Conservation (phyloP, 116 monocot species). For the Trichopus zeylanicus region DNA sequence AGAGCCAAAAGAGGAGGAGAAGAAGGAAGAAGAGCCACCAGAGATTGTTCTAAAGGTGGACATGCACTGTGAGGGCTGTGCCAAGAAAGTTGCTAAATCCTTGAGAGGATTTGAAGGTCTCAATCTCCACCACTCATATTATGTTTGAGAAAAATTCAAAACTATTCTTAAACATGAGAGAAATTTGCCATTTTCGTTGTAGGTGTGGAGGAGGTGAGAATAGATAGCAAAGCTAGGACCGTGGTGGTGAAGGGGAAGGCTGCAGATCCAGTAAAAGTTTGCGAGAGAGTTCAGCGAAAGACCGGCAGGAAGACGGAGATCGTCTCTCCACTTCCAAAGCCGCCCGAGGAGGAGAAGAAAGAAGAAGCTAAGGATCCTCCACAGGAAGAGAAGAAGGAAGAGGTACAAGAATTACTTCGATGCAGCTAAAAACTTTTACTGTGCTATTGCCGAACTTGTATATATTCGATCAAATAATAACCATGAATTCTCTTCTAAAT, state of each 20-base stretch:
- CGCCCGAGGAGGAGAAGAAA: slow-evolving; percentile 41
- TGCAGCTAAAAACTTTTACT: too few relatives aligned
- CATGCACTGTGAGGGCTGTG: slow-evolving; percentile 85
- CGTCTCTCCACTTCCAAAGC: slow-evolving; percentile 50
- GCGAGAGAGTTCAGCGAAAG: slow-evolving; percentile 66
- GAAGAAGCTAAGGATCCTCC: slow-evolving; percentile 19
- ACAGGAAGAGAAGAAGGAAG: slow-evolving; percentile 49
- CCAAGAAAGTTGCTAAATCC: slow-evolving; percentile 52
- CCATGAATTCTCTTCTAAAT: not conserved
- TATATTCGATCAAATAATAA: too few relatives aligned
- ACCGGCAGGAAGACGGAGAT: slow-evolving; percentile 54
- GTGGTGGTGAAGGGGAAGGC: slow-evolving; percentile 55
- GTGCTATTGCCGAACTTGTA: too few relatives aligned
- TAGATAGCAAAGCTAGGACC: slow-evolving; percentile 29
- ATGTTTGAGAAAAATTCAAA: not conserved
- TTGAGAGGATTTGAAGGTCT: slow-evolving; percentile 56
- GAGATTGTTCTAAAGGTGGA: slow-evolving; percentile 73
- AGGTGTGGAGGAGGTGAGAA: slow-evolving; percentile 55
- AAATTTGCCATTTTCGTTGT: not conserved
- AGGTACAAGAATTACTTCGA: too few relatives aligned
- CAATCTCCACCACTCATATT: not conserved
- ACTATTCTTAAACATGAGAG: not conserved
- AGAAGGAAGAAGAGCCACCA: slow-evolving; percentile 30
- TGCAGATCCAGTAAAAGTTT: slow-evolving; percentile 34
- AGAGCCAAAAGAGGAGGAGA: slow-evolving; percentile 22